phyloP scores from a whole-genome alignment of 345 rosid species.

The Euphorbia peplus region DNA sequence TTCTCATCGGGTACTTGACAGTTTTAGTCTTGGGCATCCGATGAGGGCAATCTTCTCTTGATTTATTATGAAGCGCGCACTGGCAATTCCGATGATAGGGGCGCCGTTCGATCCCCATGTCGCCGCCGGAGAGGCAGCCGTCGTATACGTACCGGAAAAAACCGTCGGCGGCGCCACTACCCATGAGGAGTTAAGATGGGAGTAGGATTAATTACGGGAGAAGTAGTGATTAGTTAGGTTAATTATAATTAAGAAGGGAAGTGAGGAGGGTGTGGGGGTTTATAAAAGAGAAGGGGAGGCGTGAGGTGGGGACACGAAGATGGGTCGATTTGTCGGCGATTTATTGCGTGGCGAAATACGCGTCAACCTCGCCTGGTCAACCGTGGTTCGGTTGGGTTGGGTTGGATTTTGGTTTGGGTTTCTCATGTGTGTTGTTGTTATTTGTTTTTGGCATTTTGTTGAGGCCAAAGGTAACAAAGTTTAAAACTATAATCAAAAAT shows the following conservation, averaged over 20 bases:
- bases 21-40: slow-evolving; percentile 22
- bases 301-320: not conserved
- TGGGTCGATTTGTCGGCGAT: slow-evolving; percentile 6
- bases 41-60: slow-evolving; percentile 26
- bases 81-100: slow-evolving; percentile 66
- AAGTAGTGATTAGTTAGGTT: too few species aligned
- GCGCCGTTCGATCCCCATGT: slow-evolving; percentile 46
- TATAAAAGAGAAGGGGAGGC: not conserved
- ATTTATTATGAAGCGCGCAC: slow-evolving; percentile 50
- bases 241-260: too few species aligned
- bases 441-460: not conserved
- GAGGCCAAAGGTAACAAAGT: too few species aligned
- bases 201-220: not conserved
- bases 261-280: not conserved
- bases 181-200: slow-evolving; percentile 20
- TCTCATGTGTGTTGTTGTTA: not conserved
- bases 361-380: not conserved
- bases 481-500: too few species aligned
- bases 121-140: slow-evolving; percentile 51
- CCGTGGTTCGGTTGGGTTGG: not conserved
- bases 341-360: slow-evolving; percentile 5
- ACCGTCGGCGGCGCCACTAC: slow-evolving; percentile 54
- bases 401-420: too few species aligned
- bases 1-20: slow-evolving; percentile 51
- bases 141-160: slow-evolving; percentile 50